Percentiles rank a stretch among this genome's conserved stretches.
These are phyloP conservation scores for Coelastrella sp. DNA, from an alignment of 139 green algal genomes.

Conservation along the genomic window DNA sequence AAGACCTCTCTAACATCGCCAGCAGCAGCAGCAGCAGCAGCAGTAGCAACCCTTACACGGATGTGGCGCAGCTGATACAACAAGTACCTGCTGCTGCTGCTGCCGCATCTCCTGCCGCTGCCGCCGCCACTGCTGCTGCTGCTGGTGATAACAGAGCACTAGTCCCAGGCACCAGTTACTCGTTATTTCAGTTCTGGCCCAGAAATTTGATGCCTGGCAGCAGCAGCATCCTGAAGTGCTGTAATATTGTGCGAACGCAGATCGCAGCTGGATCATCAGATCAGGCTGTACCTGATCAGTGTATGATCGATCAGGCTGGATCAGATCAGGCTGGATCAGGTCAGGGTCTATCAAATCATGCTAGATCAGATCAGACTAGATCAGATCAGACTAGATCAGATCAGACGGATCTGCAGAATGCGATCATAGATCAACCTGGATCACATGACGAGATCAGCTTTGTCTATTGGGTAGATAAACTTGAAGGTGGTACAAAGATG, in stretches of 20 bases:
- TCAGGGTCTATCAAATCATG: not conserved
- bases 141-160: not conserved
- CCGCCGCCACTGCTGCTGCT: not conserved
- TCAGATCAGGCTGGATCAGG: not conserved
- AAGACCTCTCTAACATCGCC: not conserved
- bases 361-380: not conserved
- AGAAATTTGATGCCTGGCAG: not conserved
- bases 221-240: not conserved
- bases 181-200: not conserved
- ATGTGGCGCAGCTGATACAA: no score
- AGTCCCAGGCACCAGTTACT: not conserved
- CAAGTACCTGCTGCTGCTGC: not conserved
- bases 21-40: not conserved
- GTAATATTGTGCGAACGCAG: not conserved
- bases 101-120: not conserved
- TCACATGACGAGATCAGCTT: no score
- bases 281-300: not conserved
- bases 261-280: not conserved
- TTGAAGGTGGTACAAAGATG: no score
- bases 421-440: no score
- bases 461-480: no score
- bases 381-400: not conserved
- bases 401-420: no score
- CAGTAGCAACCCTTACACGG: no score
- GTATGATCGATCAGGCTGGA: not conserved